These are phyloP conservation scores for Haplosporangium sp. DNA, from an alignment of 371 early-diverging fungal species.

Conservation along the genomic window DNA sequence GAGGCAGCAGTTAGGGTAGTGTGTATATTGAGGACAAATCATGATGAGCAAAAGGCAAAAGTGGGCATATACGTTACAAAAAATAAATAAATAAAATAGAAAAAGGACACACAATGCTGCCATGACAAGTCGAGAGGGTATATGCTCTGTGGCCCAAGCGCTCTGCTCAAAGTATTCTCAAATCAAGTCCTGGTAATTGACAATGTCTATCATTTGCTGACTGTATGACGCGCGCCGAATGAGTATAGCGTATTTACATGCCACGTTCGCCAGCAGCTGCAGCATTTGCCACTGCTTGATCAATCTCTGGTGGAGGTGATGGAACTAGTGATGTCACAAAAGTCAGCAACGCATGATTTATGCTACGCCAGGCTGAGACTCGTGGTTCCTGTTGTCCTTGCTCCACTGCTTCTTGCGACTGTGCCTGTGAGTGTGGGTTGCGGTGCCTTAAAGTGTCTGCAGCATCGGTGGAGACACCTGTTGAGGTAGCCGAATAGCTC, in stretches of 20 bases:
- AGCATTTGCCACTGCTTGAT: conserved; percentile 45
- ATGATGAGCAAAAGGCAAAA: no score
- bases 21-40: no score
- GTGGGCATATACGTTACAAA: no score
- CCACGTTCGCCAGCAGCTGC: conserved; percentile 46
- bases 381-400: conserved; percentile 20
- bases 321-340: conserved; percentile 55
- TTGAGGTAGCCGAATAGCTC: not conserved
- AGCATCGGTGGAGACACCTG: not conserved
- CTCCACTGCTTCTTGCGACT: conserved; percentile 10
- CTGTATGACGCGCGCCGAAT: not conserved
- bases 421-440: not conserved
- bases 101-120: not conserved
- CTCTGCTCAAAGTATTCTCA: conserved; percentile 3
- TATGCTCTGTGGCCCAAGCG: not conserved
- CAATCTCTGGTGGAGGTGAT: conserved; percentile 50
- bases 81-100: not conserved
- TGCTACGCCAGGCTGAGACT: conserved; percentile 44
- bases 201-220: not conserved
- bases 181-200: not conserved
- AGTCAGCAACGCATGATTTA: conserved; percentile 47
- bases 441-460: not conserved
- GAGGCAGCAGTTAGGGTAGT: not conserved
- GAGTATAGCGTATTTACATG: conserved; percentile 15
- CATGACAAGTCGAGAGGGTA: conserved; percentile 6